phyloP scores from a whole-genome alignment of 208 protist genomes.

The Leishmania mexicana region DNA sequence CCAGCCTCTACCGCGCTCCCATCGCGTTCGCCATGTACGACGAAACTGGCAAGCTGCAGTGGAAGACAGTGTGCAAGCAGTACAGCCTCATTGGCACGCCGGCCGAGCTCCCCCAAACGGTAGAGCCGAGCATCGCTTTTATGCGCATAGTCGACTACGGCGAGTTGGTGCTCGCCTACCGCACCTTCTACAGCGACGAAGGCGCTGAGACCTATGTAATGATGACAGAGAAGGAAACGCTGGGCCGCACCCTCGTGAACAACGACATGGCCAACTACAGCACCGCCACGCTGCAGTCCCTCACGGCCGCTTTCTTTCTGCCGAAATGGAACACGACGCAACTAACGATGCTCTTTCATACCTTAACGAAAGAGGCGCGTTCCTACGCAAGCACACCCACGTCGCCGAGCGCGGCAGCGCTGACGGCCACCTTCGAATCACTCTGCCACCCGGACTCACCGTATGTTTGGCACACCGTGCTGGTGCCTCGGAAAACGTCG shows the following conservation, averaged over 20 bases:
- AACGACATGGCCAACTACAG: slow-evolving; percentile 47
- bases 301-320: slow-evolving; percentile 42
- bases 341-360: slow-evolving; percentile 46
- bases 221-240: slow-evolving; percentile 42
- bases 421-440: slow-evolving; percentile 26
- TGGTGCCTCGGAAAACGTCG: neutral
- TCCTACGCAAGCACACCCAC: slow-evolving; percentile 36
- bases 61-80: slow-evolving; percentile 9
- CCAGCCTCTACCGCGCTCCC: slow-evolving; percentile 31
- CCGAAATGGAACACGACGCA: slow-evolving; percentile 30
- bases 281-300: slow-evolving; percentile 40
- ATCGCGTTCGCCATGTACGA: slow-evolving; percentile 41
- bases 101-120: neutral
- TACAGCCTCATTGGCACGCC: neutral
- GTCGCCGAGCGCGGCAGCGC: slow-evolving; percentile 16
- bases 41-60: slow-evolving; percentile 10
- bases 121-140: neutral
- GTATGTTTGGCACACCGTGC: slow-evolving; percentile 67
- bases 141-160: slow-evolving; percentile 23
- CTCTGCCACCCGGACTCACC: slow-evolving; percentile 30
- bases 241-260: slow-evolving; percentile 47
- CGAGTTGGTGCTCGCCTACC: slow-evolving; percentile 12
- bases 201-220: slow-evolving; percentile 8
- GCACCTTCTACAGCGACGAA: slow-evolving; percentile 6
- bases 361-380: slow-evolving; percentile 24